phyloP scores from a whole-genome alignment of 257 asterid species.

The Jaltomata sinuosa region DNA sequence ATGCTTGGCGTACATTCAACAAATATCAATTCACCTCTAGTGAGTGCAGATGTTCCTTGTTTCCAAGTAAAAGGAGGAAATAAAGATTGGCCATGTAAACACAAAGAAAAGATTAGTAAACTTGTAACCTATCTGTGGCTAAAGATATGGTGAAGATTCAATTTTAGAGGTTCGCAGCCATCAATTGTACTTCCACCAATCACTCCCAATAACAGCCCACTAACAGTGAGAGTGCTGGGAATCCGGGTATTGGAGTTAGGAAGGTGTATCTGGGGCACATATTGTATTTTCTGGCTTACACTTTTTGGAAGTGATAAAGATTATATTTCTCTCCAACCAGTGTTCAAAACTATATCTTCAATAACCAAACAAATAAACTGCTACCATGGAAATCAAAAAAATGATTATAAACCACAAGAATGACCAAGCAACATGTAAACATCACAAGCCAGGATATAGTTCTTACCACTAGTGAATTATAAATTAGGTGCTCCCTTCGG shows the following conservation, averaged over 20 bases:
- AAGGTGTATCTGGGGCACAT: background rate
- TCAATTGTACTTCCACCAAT: background rate
- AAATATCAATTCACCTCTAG: background rate
- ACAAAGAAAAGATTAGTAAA: background rate
- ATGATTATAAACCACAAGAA: background rate
- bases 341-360: background rate
- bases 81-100: background rate
- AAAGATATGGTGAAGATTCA: background rate
- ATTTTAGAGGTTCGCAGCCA: background rate
- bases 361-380: background rate
- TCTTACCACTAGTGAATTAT: slow-evolving; percentile 92
- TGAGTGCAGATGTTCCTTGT: background rate
- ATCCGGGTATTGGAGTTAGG: background rate
- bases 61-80: background rate
- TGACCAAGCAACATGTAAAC: background rate
- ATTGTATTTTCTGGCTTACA: background rate
- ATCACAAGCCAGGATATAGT: slow-evolving; percentile 10
- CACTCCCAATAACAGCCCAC: background rate
- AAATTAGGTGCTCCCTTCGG: slow-evolving; percentile 82
- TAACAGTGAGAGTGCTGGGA: background rate
- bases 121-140: background rate
- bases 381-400: background rate
- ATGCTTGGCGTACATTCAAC: background rate
- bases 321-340: background rate
- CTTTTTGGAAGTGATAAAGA: background rate